These are phyloP conservation scores for Fraxinus sp. DNA, from an alignment of 305 asterid genomes.

Conservation along the genomic window DNA sequence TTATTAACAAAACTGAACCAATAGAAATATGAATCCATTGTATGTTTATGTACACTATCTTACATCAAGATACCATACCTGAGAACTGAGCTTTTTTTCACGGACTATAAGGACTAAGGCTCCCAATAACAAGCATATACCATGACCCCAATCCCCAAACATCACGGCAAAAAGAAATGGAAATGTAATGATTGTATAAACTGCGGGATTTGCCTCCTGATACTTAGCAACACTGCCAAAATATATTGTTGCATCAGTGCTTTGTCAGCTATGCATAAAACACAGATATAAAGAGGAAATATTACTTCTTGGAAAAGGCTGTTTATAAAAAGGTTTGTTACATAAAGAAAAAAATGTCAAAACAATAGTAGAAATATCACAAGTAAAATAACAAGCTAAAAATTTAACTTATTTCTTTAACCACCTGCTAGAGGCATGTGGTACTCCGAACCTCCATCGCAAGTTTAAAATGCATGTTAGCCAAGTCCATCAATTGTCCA, in stretches of 20 bases:
- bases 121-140: constrained; percentile 84
- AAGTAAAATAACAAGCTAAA: not conserved
- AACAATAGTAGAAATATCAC: not conserved
- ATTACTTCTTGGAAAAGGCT: constrained; percentile 4
- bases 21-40: constrained; percentile 6
- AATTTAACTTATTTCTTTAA: not conserved
- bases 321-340: constrained; percentile 8
- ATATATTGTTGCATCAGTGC: constrained; percentile 30
- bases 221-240: constrained; percentile 83
- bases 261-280: constrained; percentile 12
- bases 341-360: constrained; percentile 6
- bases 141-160: constrained; percentile 99
- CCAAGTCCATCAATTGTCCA: constrained; percentile 13
- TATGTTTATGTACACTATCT: not conserved
- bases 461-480: not conserved
- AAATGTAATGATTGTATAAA: constrained; percentile 82
- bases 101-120: constrained; percentile 73
- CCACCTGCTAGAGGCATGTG: not conserved
- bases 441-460: not conserved
- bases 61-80: constrained; percentile 51
- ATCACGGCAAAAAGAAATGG: constrained; percentile 99
- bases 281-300: constrained; percentile 5
- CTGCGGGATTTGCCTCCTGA: constrained; percentile 97
- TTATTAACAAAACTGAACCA: not conserved
- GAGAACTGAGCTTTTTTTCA: constrained; percentile 76